Base-by-base conservation (phyloP, 768 basidiomycete genomes). In the Mycena haematopus region DNA sequence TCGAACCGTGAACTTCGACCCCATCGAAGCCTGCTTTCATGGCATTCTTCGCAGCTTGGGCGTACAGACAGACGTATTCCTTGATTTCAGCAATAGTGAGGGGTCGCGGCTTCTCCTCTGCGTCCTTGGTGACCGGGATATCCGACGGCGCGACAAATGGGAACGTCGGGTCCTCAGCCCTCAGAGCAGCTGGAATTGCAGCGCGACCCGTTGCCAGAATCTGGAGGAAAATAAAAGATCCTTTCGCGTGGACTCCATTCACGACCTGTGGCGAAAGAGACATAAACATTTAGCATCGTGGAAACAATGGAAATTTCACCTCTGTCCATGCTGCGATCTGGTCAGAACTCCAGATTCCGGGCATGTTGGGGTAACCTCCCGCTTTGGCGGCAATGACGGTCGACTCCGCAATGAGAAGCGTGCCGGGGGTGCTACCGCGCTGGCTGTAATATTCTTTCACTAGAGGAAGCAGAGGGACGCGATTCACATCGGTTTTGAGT, bases 201-300 rank as follows among this genome's bases (percentile, higher is more conserved):
- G 66, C 60, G 6, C 79, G 78, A 0, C 80, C 82, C 3, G 83
- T 67, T 0, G 84, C 83, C 72, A n/a, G n/a, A 40, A 2, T 44
- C 15, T 33, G n/a, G 44, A 3, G 17, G 35, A 53, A 38, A 14
- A 51, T 51, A 14, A 76, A 79, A 0, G 79, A 83, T 3, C 80
- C 80, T 40, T 81, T 77, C 1, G 76, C 77, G 67, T 86, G 85
- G 0, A 85, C 83, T 0, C 76, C 76, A 6, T 80, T 77, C 22
- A 79, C 80, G 19, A 87, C 71, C 78, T 78, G 27, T n/a, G n/a
- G n/a, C n/a, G n/a, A n/a, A n/a, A n/a, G n/a, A n/a, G n/a, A n/a
- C n/a, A n/a, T n/a, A n/a, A n/a, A n/a, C n/a, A n/a, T n/a, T n/a
- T n/a, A n/a, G n/a, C n/a, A n/a, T n/a, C n/a, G n/a, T n/a, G n/a